A percentile compares a stretch with the other conserved stretches of the same genome.
phyloP scores from a whole-genome alignment of 352 stramenopile species.

The Elongisporangium anandrum region DNA sequence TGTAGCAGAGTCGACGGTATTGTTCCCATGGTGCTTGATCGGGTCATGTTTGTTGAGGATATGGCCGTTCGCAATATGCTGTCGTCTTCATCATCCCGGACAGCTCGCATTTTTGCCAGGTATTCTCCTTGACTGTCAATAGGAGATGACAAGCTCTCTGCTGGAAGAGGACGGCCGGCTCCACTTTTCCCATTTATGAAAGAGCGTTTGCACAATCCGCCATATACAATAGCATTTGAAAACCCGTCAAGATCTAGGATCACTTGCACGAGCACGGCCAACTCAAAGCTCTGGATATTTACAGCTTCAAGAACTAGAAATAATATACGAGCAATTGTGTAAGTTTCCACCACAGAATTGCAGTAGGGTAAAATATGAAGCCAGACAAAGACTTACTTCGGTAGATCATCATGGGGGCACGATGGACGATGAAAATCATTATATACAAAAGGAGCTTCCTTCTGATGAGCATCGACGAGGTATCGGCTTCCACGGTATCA shows the following conservation, averaged over 20 bases:
- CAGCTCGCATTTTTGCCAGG: conserved; percentile 23
- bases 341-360: background rate
- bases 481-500: conserved; percentile 57
- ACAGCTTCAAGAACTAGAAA: conserved; percentile 33
- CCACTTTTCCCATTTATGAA: conserved; percentile 2
- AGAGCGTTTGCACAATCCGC: conserved; percentile 38
- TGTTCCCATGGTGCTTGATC: background rate
- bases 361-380: too few species aligned
- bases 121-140: conserved; percentile 29
- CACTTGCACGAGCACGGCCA: conserved; percentile 48
- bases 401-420: conserved; percentile 70
- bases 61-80: background rate
- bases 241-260: conserved; percentile 68
- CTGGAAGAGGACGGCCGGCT: conserved; percentile 3
- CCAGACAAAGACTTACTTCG: conserved; percentile 40
- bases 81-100: conserved; percentile 14
- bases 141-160: conserved; percentile 39
- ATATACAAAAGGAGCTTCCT: conserved; percentile 71
- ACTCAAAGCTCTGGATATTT: conserved; percentile 24
- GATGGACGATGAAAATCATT: conserved; percentile 62
- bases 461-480: conserved; percentile 65
- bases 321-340: conserved; percentile 2
- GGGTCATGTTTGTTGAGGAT: background rate
- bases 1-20: background rate
- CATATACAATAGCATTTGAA: conserved; percentile 72